These are phyloP conservation scores for Aspergillus pseudoviridinutans DNA, from an alignment of 2,329 filamentous ascomycete genomes.

Conservation along the genomic window DNA sequence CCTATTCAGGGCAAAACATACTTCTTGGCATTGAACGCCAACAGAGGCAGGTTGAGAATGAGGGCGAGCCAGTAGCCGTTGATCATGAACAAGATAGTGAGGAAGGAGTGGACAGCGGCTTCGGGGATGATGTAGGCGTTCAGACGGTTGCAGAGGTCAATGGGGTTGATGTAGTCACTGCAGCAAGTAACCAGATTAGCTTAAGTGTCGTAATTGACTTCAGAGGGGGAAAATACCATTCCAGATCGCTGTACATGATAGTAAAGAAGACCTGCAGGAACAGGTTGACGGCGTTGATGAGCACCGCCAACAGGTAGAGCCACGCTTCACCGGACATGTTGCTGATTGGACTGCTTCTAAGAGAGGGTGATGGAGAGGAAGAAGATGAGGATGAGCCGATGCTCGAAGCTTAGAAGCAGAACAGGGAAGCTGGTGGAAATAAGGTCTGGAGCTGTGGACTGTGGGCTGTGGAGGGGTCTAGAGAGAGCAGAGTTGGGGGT, in stretches of 20 bases:
- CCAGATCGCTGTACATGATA: conserved; percentile 99
- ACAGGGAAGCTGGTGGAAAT: not conserved
- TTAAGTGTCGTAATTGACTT: conserved; percentile 5
- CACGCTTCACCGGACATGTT: conserved; percentile 96
- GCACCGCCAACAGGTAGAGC: conserved; percentile 94
- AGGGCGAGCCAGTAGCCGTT: conserved; percentile 98
- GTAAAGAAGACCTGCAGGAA: conserved; percentile 99
- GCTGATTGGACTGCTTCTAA: conserved; percentile 10
- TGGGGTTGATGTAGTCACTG: conserved; percentile 99
- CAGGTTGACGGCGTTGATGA: conserved; percentile 99
- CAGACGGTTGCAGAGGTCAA: conserved; percentile 99
- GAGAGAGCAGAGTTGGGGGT: not conserved
- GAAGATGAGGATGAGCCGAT: not conserved
- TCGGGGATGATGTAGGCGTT: conserved; percentile 99
- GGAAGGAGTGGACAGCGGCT: conserved; percentile 92
- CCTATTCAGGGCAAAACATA: conserved; percentile 48
- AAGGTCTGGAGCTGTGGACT: not conserved
- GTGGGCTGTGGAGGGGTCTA: not conserved
- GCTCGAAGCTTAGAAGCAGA: not conserved
- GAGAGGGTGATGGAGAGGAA: conserved; percentile 4
- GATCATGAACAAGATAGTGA: conserved; percentile 93
- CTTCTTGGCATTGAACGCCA: conserved; percentile 98
- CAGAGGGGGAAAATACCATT: conserved; percentile 69
- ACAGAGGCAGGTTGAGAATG: conserved; percentile 83
- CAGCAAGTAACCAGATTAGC: conserved; percentile 27